Evolutionary conservation across 768 basidiomycete genomes (phyloP).

Genomic region (Naematelia encephala): DNA sequence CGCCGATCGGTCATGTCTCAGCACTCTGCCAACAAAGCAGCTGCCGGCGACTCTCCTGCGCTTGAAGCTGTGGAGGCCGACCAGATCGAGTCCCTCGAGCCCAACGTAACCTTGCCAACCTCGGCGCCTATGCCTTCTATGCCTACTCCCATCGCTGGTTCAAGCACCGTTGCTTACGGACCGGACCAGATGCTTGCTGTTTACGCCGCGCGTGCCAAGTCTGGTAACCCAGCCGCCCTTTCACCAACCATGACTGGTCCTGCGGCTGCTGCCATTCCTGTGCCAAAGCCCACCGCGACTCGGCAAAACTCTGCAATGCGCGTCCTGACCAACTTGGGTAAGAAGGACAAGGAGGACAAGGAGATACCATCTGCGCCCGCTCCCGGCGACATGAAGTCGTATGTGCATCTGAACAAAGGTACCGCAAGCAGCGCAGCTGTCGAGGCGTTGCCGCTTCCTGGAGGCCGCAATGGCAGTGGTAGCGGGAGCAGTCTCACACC

Average conservation of each 20-base stretch:
- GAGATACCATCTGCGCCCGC: conserved; percentile 21
- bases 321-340: conserved; percentile 1
- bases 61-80: conserved; percentile 15
- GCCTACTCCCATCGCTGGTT: conserved; percentile 13
- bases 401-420: conserved; percentile 35
- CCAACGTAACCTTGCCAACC: conserved; percentile 1
- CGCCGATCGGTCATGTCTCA: conserved; percentile 47
- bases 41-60: conserved; percentile 6
- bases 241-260: neutral
- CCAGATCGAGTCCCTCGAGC: conserved; percentile 31
- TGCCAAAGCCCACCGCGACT: conserved; percentile 15
- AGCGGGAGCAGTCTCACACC: neutral
- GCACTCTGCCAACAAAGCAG: conserved; percentile 27
- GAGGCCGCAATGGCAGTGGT: neutral
- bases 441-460: conserved; percentile 29
- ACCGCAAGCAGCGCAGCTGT: conserved; percentile 26
- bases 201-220: conserved; percentile 46
- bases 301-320: conserved; percentile 8
- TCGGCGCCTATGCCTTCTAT: conserved; percentile 8
- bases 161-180: conserved; percentile 31
- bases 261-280: neutral
- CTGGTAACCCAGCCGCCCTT: neutral
- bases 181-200: conserved; percentile 50
- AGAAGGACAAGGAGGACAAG: conserved; percentile 10
- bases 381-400: conserved; percentile 31